phyloP scores from a whole-genome alignment of 352 stramenopile genomes.

The Aphanomyces astaci region DNA sequence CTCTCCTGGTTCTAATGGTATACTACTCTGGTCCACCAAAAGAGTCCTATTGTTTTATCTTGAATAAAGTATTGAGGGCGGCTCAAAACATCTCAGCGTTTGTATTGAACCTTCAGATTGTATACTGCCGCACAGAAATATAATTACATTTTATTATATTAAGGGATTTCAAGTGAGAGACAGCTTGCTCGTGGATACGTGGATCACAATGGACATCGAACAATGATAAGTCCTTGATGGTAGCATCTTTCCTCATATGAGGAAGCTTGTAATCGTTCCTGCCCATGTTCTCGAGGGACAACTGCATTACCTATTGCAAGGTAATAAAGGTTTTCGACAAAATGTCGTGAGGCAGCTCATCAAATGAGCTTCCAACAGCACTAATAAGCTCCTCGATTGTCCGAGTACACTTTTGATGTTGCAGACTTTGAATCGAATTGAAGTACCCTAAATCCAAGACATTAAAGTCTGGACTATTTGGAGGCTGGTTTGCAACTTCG shows the following conservation, averaged over 20 bases:
- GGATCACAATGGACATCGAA: too few species aligned
- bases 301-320: not conserved
- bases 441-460: too few species aligned
- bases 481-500: too few species aligned
- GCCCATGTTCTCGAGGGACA: not conserved
- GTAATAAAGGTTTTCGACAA: not conserved
- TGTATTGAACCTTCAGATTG: too few species aligned
- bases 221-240: too few species aligned
- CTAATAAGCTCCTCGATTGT: not conserved
- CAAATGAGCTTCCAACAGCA: not conserved
- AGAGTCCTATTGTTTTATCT: not conserved
- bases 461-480: too few species aligned
- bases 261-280: not conserved
- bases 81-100: too few species aligned
- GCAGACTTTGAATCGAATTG: constrained; percentile 24
- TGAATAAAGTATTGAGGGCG: not conserved
- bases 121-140: too few species aligned
- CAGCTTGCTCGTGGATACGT: too few species aligned
- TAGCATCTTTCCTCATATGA: not conserved
- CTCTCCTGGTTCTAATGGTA: not conserved
- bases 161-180: too few species aligned
- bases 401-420: not conserved
- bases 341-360: not conserved
- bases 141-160: too few species aligned
- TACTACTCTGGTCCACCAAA: not conserved